Base-by-base conservation (phyloP, 495 filamentous ascomycete genomes). In the Penicillium turbatum region DNA sequence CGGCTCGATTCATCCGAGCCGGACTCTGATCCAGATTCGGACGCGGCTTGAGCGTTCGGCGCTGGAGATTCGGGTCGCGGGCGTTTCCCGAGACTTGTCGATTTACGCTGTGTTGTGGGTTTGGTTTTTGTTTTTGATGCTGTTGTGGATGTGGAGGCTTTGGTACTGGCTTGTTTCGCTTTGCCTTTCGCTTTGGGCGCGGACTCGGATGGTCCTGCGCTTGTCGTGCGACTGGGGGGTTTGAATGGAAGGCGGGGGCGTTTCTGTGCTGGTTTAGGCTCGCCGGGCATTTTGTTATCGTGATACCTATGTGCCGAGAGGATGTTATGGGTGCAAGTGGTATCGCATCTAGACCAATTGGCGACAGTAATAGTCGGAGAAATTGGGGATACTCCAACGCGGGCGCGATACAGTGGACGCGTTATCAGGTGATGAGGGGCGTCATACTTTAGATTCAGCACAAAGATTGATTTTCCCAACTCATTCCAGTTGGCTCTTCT, bases 231-330 rank as follows among this genome's bases (percentile, higher is more conserved):
- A 47, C 72, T 69, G 1, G 78, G 77, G n/a, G 77, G 77, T 16
- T 78, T 80, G 68, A 80, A 80, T 19, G 77, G 72, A 12, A 77
- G 70, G 7, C 54, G 65, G 38, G 73, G 69, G 39, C 71, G 71
- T 52, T 81, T 80, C 37, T 70, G 62, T 3, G 67, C 46, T 1
- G 69, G 44, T 42, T 68, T 63, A 21, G 66, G 59, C 55, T 75
- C 71, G 13, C 65, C 64, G 9, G 72, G 58, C 71, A 77, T 75
- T n/a, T 29, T 67, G 24, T 21, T 38, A 13, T 15, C 52, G 29
- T 27, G 15, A 35, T 54, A 32, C 17, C 2, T 30, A 2, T 1
- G 8, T n/a, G n/a, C n/a, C n/a, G 13, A 16, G 37, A 12, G 30
- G 32, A n/a, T 1, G 31, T 46, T 37, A 36, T 9, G 8, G 21